These are phyloP conservation scores for Lipomyces oligophaga DNA, from an alignment of 805 yeast species.

Conservation along the genomic window DNA sequence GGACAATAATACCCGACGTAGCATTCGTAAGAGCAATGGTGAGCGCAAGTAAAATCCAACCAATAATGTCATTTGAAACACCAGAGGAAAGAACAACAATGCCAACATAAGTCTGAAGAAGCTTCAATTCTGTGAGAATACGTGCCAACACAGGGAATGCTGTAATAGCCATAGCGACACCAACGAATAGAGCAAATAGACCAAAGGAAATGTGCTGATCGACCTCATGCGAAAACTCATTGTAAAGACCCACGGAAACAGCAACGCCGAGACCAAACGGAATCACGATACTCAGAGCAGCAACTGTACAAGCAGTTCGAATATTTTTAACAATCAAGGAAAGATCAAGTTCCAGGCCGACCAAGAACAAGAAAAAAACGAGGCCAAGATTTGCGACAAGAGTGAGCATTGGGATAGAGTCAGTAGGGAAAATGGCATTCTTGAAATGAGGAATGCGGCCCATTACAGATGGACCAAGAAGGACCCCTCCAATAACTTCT, in stretches of 20 bases:
- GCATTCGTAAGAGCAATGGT: slow-evolving; percentile 75
- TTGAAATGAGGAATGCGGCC: slow-evolving; percentile 71
- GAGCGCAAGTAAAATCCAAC: slow-evolving; percentile 76
- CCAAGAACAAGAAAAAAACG: slow-evolving; percentile 66
- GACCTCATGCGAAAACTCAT: slow-evolving; percentile 39
- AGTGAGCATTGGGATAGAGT: slow-evolving; percentile 59
- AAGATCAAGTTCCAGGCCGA: slow-evolving; percentile 76
- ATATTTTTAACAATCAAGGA: slow-evolving; percentile 58
- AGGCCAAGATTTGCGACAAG: slow-evolving; percentile 72
- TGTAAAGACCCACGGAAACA: slow-evolving; percentile 62
- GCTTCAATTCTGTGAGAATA: slow-evolving; percentile 66
- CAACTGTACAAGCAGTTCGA: slow-evolving; percentile 62
- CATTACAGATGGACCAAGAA: slow-evolving; percentile 71
- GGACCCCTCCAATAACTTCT: slow-evolving; percentile 72
- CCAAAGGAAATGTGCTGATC: slow-evolving; percentile 52
- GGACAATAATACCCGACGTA: slow-evolving; percentile 61
- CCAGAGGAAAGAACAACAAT: slow-evolving; percentile 75
- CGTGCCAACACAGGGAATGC: slow-evolving; percentile 84
- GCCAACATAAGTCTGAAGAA: slow-evolving; percentile 47
- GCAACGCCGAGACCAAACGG: slow-evolving; percentile 80
- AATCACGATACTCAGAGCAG: slow-evolving; percentile 65
- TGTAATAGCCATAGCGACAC: slow-evolving; percentile 79
- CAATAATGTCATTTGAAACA: slow-evolving; percentile 70
- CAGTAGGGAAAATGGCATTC: slow-evolving; percentile 57
- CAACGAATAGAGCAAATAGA: slow-evolving; percentile 73